Evolutionary conservation across 1,284 basidiomycete species (phyloP).

Genomic region (Inonotus obliquus): DNA sequence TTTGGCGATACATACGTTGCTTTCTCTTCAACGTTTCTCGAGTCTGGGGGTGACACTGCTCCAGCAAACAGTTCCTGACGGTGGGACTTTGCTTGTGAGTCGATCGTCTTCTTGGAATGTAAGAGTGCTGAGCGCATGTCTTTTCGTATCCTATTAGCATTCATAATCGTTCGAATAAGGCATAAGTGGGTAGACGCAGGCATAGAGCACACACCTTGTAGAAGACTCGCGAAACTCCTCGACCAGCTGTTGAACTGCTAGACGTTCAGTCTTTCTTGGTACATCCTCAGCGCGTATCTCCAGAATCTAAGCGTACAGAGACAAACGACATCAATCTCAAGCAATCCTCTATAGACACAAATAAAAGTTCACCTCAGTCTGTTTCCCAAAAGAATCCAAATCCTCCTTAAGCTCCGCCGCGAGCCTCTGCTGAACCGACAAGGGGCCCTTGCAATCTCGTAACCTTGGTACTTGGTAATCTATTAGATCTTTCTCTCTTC

Average conservation of each 20-base stretch:
- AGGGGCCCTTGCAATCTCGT: constrained; percentile 57
- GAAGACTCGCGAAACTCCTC: constrained; percentile 44
- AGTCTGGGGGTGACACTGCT: constrained; percentile 36
- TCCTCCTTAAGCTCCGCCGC: constrained; percentile 75
- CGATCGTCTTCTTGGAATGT: constrained; percentile 65
- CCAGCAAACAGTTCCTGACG: constrained; percentile 64
- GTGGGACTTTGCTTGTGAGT: constrained; percentile 50
- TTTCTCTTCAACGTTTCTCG: constrained; percentile 47
- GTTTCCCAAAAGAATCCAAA: constrained; percentile 53
- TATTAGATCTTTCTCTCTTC: constrained; percentile 59
- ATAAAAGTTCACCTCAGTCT: constrained; percentile 61
- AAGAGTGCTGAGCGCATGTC: constrained; percentile 64
- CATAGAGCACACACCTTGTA: constrained; percentile 40
- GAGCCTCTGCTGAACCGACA: constrained; percentile 64
- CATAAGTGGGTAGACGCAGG: not conserved
- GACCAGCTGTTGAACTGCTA: constrained; percentile 47
- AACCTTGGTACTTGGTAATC: constrained; percentile 75
- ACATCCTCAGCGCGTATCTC: constrained; percentile 67
- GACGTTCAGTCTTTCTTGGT: constrained; percentile 46
- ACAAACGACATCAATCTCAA: not conserved
- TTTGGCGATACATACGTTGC: constrained; percentile 39
- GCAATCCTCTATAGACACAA: not conserved
- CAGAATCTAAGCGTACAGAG: constrained; percentile 43
- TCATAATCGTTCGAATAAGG: too few species aligned
- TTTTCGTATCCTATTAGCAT: constrained; percentile 57